These are phyloP conservation scores for Cladorrhinum samala DNA, from an alignment of 495 filamentous ascomycete genomes.

Conservation along the genomic window DNA sequence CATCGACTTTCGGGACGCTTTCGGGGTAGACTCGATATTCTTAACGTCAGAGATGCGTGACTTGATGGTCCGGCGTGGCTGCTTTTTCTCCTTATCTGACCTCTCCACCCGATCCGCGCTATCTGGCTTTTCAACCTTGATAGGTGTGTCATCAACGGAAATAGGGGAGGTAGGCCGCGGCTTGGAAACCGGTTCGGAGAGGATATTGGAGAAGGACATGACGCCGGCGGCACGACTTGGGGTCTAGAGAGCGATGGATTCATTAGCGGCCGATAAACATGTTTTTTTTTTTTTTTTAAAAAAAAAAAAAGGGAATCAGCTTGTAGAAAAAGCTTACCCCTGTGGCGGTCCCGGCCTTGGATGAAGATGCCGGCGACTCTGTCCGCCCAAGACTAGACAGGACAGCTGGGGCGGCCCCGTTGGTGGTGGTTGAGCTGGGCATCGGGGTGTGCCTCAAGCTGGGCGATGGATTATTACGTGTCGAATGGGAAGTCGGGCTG, in stretches of 20 bases:
- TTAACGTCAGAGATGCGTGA: slow-evolving; percentile 35
- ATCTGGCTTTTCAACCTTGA: slow-evolving; percentile 24
- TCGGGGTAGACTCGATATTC: slow-evolving; percentile 33
- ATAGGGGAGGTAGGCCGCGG: slow-evolving; percentile 37
- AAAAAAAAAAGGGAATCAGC: slow-evolving; percentile 11
- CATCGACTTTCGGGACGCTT: slow-evolving; percentile 33
- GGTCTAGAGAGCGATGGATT: slow-evolving; percentile 39
- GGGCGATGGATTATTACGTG: slow-evolving; percentile 48
- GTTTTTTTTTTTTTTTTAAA: slow-evolving; percentile 4
- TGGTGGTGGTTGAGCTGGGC: slow-evolving; percentile 40
- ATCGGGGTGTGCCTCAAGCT: slow-evolving; percentile 38
- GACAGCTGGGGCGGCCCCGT: slow-evolving; percentile 38
- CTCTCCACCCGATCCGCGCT: slow-evolving; percentile 11
- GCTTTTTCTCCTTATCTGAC: slow-evolving; percentile 26
- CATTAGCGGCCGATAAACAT: background rate
- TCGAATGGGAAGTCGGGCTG: slow-evolving; percentile 42
- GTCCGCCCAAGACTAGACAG: slow-evolving; percentile 39
- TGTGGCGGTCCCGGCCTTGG: slow-evolving; percentile 25
- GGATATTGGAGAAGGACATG: slow-evolving; percentile 88
- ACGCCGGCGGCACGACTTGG: slow-evolving; percentile 66
- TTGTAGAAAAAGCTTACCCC: slow-evolving; percentile 27
- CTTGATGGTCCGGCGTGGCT: slow-evolving; percentile 39
- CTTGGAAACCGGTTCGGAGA: slow-evolving; percentile 60
- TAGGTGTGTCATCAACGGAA: slow-evolving; percentile 23
- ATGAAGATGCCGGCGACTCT: slow-evolving; percentile 31